Evolutionary conservation across 345 rosid genomes (phyloP).

Genomic region (Mangifera indica): DNA sequence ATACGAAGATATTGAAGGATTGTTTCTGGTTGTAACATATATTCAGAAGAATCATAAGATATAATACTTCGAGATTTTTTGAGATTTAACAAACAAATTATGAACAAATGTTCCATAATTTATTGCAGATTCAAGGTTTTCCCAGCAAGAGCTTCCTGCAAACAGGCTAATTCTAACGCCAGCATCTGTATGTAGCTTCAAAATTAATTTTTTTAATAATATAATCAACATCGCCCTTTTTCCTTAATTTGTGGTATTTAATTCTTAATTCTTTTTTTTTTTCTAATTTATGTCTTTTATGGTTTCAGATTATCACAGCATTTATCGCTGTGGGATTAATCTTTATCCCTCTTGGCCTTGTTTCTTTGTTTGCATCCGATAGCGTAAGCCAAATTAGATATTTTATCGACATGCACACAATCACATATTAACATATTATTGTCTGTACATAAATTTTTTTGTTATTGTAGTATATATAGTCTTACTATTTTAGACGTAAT

Average conservation of each 20-base stretch:
- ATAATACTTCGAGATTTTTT: background rate
- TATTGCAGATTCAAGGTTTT: conserved; percentile 60
- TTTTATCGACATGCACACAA: too few species aligned
- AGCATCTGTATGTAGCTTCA: conserved; percentile 40
- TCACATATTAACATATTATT: too few species aligned
- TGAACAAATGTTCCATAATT: background rate
- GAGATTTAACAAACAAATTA: too few species aligned
- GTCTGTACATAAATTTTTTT: too few species aligned
- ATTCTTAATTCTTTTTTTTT: background rate
- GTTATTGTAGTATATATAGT: too few species aligned
- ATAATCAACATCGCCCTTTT: too few species aligned
- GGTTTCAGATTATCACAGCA: conserved; percentile 56
- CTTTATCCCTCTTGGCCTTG: conserved; percentile 64
- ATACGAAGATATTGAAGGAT: too few species aligned
- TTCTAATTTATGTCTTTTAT: background rate
- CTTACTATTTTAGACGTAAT: too few species aligned
- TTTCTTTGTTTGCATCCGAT: conserved; percentile 39
- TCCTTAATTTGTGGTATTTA: background rate
- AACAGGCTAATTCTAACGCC: conserved; percentile 72
- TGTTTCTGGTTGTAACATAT: too few species aligned
- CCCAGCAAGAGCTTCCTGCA: conserved; percentile 80
- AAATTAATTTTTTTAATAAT: background rate
- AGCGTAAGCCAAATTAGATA: too few species aligned
- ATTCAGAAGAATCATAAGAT: too few species aligned
- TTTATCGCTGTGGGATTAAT: conserved; percentile 43